Percentiles rank a stretch among this genome's conserved stretches.
Evolutionary conservation across 495 filamentous ascomycete genomes (phyloP).

Genomic region (Zalerion maritima): DNA sequence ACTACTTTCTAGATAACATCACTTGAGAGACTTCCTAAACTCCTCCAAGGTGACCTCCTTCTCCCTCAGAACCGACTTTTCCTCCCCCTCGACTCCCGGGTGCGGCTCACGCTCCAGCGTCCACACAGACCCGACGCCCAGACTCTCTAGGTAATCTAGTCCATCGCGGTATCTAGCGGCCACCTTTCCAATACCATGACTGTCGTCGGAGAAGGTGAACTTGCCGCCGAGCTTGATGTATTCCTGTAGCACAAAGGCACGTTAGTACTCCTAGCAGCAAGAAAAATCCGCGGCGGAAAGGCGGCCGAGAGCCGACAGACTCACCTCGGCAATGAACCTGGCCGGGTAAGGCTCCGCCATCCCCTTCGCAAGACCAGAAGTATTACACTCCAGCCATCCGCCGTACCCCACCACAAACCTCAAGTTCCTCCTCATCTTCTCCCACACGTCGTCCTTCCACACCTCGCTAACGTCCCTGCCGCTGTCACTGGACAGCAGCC

Average conservation of each 20-base stretch:
- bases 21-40: slow-evolving; percentile 18
- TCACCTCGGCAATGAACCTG: slow-evolving; percentile 60
- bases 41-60: slow-evolving; percentile 16
- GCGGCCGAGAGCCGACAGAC: slow-evolving; percentile 13
- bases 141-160: slow-evolving; percentile 37
- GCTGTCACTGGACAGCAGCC: slow-evolving; percentile 58
- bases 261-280: too few relatives aligned
- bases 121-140: slow-evolving; percentile 35
- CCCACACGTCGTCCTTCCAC: slow-evolving; percentile 50
- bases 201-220: slow-evolving; percentile 84
- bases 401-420: slow-evolving; percentile 53
- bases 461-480: slow-evolving; percentile 35
- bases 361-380: slow-evolving; percentile 73
- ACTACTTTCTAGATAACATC: too few relatives aligned
- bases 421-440: slow-evolving; percentile 57
- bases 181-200: slow-evolving; percentile 71
- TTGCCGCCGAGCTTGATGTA: slow-evolving; percentile 48
- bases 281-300: too few relatives aligned
- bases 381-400: slow-evolving; percentile 80
- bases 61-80: slow-evolving; percentile 17
- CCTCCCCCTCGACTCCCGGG: slow-evolving; percentile 3
- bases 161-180: slow-evolving; percentile 39
- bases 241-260: too few relatives aligned
- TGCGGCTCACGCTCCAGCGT: slow-evolving; percentile 22
- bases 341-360: slow-evolving; percentile 81